Evolutionary conservation across 139 green algal genomes (phyloP).

Genomic region (Chlorella vulgaris): DNA sequence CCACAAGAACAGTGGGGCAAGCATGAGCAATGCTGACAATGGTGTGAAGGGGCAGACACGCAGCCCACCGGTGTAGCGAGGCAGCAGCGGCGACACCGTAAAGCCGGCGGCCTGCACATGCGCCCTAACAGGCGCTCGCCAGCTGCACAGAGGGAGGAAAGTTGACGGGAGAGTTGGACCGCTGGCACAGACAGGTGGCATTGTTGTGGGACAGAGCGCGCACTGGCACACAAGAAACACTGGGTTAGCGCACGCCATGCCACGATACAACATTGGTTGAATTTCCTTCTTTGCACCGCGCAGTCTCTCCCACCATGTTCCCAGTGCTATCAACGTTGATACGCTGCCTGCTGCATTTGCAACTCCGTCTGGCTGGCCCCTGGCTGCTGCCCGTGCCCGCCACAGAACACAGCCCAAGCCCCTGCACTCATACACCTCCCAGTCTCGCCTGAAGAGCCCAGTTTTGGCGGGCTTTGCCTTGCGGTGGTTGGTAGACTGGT

Average conservation of each 20-base stretch:
- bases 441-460: constrained; percentile 5
- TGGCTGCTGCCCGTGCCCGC: too few relatives aligned
- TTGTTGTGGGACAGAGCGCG: too few relatives aligned
- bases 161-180: neutral
- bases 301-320: too few relatives aligned
- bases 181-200: neutral
- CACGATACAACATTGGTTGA: too few relatives aligned
- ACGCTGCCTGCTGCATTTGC: too few relatives aligned
- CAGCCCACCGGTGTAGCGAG: constrained; percentile 34
- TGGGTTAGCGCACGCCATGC: too few relatives aligned
- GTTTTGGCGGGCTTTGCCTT: neutral
- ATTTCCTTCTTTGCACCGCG: too few relatives aligned
- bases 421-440: neutral
- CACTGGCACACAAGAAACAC: too few relatives aligned
- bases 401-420: neutral
- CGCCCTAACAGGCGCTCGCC: constrained; percentile 40
- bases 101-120: constrained; percentile 55
- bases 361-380: too few relatives aligned
- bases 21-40: neutral
- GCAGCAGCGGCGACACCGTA: constrained; percentile 59
- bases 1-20: neutral
- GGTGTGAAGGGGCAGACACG: too few relatives aligned
- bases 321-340: too few relatives aligned
- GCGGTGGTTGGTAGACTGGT: constrained; percentile 44
- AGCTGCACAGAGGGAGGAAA: constrained; percentile 9